Conservation (phyloP, 1,284 basidiomycete species). For the Mycosarcoma maydis region DNA sequence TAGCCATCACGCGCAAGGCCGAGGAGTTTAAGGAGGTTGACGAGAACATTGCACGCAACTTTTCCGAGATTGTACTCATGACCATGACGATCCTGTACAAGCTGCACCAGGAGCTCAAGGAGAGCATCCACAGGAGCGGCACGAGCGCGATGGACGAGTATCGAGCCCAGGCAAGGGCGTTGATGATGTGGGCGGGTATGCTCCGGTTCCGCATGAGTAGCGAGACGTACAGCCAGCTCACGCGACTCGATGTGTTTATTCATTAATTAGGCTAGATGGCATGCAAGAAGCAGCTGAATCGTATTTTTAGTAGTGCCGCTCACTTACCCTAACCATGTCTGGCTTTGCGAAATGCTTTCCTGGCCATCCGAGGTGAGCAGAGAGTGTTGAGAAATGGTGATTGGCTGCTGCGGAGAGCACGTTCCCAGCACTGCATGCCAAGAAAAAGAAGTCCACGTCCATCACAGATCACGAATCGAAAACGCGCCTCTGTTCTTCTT, state of each 20-base stretch:
- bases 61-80: conserved; percentile 86
- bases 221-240: conserved; percentile 65
- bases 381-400: not conserved
- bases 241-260: conserved; percentile 61
- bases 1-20: conserved; percentile 83
- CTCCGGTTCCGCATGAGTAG: conserved; percentile 66
- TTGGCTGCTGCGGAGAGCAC: not conserved
- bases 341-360: too few species aligned
- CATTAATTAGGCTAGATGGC: conserved; percentile 5
- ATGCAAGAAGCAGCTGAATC: too few species aligned
- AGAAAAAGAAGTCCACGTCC: not conserved
- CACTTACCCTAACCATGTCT: too few species aligned
- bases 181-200: conserved; percentile 67
- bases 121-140: conserved; percentile 51
- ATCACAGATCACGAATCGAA: too few species aligned
- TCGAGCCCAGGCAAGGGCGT: conserved; percentile 58
- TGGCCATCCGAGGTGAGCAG: too few species aligned
- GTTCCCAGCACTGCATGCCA: conserved; percentile 1
- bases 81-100: conserved; percentile 90
- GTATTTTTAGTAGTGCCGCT: too few species aligned
- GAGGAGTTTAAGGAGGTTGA: conserved; percentile 93
- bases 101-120: conserved; percentile 61
- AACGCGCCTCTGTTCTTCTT: too few species aligned
- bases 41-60: conserved; percentile 82
- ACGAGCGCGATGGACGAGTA: conserved; percentile 58